These are phyloP conservation scores for Diaporthe ilicicola DNA, from an alignment of 2,329 filamentous ascomycete genomes.

Conservation along the genomic window DNA sequence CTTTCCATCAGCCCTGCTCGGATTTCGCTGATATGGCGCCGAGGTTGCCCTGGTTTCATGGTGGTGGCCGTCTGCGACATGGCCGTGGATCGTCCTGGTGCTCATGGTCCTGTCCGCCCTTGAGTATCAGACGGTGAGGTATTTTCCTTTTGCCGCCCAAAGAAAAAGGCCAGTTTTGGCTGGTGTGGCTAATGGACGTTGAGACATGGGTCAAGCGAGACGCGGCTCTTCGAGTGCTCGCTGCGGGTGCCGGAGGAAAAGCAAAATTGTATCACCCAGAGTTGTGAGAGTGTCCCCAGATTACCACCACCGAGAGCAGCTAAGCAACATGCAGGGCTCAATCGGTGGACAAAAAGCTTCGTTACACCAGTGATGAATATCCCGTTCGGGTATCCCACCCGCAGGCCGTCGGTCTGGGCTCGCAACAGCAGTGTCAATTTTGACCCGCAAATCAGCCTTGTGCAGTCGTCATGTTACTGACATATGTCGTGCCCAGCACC, in stretches of 20 bases:
- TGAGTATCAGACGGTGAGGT: not conserved
- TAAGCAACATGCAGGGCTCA: slow-evolving; percentile 9
- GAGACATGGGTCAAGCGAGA: slow-evolving; percentile 25
- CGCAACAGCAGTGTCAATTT: not conserved
- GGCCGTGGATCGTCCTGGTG: not conserved
- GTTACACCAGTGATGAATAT: not conserved
- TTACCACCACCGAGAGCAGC: slow-evolving; percentile 1
- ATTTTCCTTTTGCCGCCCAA: not conserved
- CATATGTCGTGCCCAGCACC: slow-evolving; percentile 25
- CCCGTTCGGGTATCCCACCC: slow-evolving; percentile 5
- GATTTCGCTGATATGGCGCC: not conserved
- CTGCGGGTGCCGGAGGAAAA: slow-evolving; percentile 1
- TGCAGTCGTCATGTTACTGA: slow-evolving; percentile 1
- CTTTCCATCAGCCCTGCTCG: not conserved
- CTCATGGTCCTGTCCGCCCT: not conserved
- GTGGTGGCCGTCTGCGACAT: slow-evolving; percentile 1
- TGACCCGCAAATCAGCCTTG: not conserved
- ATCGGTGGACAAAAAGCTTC: not conserved
- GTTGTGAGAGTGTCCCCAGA: not conserved
- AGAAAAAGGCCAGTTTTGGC: not conserved
- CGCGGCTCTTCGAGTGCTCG: slow-evolving; percentile 17
- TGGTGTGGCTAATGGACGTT: not conserved
- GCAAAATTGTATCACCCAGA: slow-evolving; percentile 8
- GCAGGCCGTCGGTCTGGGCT: not conserved
- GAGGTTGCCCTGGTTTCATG: not conserved